phyloP scores from a whole-genome alignment of 805 yeast genomes.

The Teunomyces atbi region DNA sequence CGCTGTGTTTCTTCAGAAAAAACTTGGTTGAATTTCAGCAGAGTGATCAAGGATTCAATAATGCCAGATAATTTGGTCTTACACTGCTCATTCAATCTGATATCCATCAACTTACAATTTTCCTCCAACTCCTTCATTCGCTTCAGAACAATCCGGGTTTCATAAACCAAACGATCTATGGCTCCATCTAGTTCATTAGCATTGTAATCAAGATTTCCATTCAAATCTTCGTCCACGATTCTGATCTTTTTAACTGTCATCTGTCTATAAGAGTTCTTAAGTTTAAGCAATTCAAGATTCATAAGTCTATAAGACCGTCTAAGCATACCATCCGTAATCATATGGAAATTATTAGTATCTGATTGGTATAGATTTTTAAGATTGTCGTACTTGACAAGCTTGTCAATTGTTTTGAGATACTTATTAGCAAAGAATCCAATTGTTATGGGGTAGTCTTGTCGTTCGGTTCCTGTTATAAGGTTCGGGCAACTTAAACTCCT shows the following conservation, averaged over 20 bases:
- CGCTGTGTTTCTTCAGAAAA: conserved; percentile 30
- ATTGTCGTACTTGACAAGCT: conserved; percentile 20
- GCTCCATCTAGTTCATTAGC: conserved; percentile 30
- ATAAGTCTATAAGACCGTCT: conserved; percentile 23
- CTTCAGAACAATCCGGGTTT: conserved; percentile 39
- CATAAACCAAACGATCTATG: conserved; percentile 39
- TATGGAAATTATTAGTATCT: conserved; percentile 2
- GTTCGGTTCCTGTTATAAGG: conserved; percentile 6
- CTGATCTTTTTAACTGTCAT: conserved; percentile 23
- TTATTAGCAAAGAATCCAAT: conserved; percentile 16
- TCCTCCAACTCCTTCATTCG: conserved; percentile 42
- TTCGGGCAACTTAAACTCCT: conserved; percentile 28
- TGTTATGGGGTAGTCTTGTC: conserved; percentile 8
- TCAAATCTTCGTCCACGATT: conserved; percentile 29
- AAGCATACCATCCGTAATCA: conserved; percentile 12
- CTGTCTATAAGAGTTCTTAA: conserved; percentile 25
- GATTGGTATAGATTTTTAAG: conserved; percentile 13
- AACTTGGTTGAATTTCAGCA: conserved; percentile 31
- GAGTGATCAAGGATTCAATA: conserved; percentile 25
- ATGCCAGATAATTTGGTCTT: conserved; percentile 22
- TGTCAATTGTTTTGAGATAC: conserved; percentile 17
- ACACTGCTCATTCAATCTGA: conserved; percentile 28
- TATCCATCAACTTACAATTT: conserved; percentile 25
- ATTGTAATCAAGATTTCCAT: conserved; percentile 25
- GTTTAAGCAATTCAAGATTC: conserved; percentile 29